Percentiles rank a stretch among this genome's conserved stretches.
phyloP scores from a whole-genome alignment of 2,329 filamentous ascomycete species.

The Proliferodiscus dingleyae region DNA sequence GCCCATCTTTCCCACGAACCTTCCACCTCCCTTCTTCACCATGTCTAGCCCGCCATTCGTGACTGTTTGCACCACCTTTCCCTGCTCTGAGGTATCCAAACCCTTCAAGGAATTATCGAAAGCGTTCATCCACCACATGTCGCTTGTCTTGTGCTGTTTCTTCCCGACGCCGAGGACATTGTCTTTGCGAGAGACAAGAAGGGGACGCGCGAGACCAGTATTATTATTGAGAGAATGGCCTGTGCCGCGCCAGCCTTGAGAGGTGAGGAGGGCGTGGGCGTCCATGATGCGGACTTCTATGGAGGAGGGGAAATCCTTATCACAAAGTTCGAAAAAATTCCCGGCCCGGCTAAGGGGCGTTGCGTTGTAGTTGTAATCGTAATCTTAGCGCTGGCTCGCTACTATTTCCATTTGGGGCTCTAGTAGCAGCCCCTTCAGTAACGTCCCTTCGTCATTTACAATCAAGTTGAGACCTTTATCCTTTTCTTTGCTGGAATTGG shows the following conservation, averaged over 20 bases:
- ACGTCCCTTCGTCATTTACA: no score
- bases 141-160: slow-evolving; percentile 59
- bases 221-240: slow-evolving; percentile 77
- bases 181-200: slow-evolving; percentile 77
- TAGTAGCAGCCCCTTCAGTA: no score
- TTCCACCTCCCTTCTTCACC: slow-evolving; percentile 48
- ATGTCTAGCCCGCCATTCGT: slow-evolving; percentile 50
- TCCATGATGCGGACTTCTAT: slow-evolving; percentile 56
- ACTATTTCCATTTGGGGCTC: no score
- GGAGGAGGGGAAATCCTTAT: no score
- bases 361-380: no score
- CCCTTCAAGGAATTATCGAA: slow-evolving; percentile 88
- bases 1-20: slow-evolving; percentile 51
- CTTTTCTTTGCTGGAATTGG: no score
- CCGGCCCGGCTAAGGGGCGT: no score
- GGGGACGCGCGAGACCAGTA: slow-evolving; percentile 75
- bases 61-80: slow-evolving; percentile 51
- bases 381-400: no score
- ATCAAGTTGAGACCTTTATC: no score
- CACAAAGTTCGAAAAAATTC: no score
- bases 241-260: slow-evolving; percentile 84
- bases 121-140: slow-evolving; percentile 96
- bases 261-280: slow-evolving; percentile 73
- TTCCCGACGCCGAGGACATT: slow-evolving; percentile 78
- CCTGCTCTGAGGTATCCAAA: slow-evolving; percentile 58